These are phyloP conservation scores for Chamaenerion angustifolium DNA, from an alignment of 345 rosid species.

Conservation along the genomic window DNA sequence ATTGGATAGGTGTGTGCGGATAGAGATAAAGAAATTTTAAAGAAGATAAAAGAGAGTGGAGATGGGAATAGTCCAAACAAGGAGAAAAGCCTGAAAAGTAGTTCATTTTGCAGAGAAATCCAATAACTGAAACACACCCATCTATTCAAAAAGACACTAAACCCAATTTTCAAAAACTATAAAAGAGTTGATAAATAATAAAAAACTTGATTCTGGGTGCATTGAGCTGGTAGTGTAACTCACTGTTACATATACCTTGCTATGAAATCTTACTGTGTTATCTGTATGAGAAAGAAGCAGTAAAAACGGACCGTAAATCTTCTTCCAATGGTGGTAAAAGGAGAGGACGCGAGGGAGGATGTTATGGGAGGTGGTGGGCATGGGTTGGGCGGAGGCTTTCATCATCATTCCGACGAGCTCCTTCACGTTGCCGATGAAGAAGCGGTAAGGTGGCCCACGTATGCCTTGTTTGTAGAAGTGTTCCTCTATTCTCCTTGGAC, in stretches of 20 bases:
- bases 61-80: constrained; percentile 25
- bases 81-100: constrained; percentile 31
- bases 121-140: constrained; percentile 1
- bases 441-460: constrained; percentile 90
- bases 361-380: constrained; percentile 97
- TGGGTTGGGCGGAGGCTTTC: constrained; percentile 81
- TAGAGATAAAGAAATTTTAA: constrained; percentile 2
- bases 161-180: too few relatives aligned
- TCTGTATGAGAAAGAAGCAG: too few relatives aligned
- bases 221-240: too few relatives aligned
- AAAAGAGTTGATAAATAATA: too few relatives aligned
- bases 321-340: constrained; percentile 92
- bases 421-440: constrained; percentile 89
- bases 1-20: too few relatives aligned
- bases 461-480: constrained; percentile 96
- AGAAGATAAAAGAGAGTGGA: constrained; percentile 4
- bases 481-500: constrained; percentile 74
- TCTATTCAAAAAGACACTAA: constrained; percentile 1
- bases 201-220: too few relatives aligned
- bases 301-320: constrained; percentile 54
- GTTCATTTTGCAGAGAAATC: constrained; percentile 15
- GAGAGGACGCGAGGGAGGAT: constrained; percentile 92
- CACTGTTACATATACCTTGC: too few relatives aligned
- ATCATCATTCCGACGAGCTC: constrained; percentile 85
- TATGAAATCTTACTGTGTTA: too few relatives aligned